Conservation (phyloP, 1,284 basidiomycete genomes). For the Blastosporella zonata region DNA sequence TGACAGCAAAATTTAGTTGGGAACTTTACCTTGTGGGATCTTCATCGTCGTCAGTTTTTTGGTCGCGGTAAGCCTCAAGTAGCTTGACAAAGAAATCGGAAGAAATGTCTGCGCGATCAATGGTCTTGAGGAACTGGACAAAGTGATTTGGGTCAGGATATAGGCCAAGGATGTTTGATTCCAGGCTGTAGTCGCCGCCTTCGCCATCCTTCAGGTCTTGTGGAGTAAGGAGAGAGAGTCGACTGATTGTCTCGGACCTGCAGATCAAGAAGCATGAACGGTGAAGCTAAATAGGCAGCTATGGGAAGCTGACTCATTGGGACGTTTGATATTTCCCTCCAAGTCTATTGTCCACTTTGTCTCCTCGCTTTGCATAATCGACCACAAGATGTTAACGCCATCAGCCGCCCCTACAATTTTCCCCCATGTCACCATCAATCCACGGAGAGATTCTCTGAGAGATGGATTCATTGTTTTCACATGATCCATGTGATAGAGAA, state of each 20-base stretch:
- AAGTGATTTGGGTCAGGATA: constrained; percentile 73
- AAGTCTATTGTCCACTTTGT: constrained; percentile 55
- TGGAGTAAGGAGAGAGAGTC: constrained; percentile 49
- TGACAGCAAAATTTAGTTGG: too few relatives aligned
- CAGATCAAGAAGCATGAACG: background rate
- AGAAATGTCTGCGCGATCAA: constrained; percentile 67
- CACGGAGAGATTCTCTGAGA: constrained; percentile 54
- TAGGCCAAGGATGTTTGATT: constrained; percentile 61
- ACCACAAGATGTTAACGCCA: constrained; percentile 59
- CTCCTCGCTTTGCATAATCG: constrained; percentile 51
- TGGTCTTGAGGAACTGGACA: constrained; percentile 57
- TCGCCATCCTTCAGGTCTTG: constrained; percentile 43
- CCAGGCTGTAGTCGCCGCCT: constrained; percentile 43
- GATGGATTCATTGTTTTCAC: constrained; percentile 59
- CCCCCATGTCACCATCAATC: constrained; percentile 72
- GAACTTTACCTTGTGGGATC: constrained; percentile 60
- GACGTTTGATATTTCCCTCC: constrained; percentile 46
- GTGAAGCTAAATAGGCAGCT: background rate
- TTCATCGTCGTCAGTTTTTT: constrained; percentile 38
- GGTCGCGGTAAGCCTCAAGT: constrained; percentile 65
- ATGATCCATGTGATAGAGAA: constrained; percentile 53
- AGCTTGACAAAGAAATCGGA: constrained; percentile 72
- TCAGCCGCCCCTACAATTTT: constrained; percentile 54
- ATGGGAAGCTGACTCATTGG: constrained; percentile 36
- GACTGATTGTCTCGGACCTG: constrained; percentile 27